Base-by-base conservation (phyloP, 2,329 filamentous ascomycete species). In the Alternaria ethzedia region DNA sequence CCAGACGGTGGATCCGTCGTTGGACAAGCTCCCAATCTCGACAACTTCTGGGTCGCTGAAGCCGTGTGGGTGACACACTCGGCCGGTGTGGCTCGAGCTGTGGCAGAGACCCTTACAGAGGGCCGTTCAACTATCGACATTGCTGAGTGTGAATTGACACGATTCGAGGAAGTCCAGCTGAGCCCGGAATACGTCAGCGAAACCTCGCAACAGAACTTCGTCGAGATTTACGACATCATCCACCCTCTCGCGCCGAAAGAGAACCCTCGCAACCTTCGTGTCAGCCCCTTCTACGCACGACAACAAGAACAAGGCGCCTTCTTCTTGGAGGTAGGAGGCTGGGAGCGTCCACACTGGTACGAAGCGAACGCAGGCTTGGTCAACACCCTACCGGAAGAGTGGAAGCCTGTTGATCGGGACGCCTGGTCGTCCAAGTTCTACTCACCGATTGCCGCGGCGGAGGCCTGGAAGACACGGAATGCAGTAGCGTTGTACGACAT, bases 61-160 rank as follows among this genome's bases (percentile, higher is more conserved):
- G 88, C 88, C 6, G 87, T 90, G 0, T 90, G 88, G 88, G 88
- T 90, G 1, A 90, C 88, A 17, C 88, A 90, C 66, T 89, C 88
- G 0, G 87, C 87, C 0, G 88, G 88, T 23, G 85, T 90, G 2
- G 88, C 88, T 9, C 84, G 86, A 25, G 87, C 88, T 0, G 72
- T 90, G 1, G 88, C 88, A 0, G 83, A 90, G 70, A 71, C 88
- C 0, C 78, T 90, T 25, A 89, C 87, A 0, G 82, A 81, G 1
- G 88, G 88, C 3, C 81, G 80, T 23, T 88, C 87, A 0, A 75
- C 82, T 5, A 82, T 89, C 32, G 87, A 90, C 55, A 78, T 90
- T 5, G 79, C 85, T 3, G 88, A 88, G 44, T 88, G 87, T 67
- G 87, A 89, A 43, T 75, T 90, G 0, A 81, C 83, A 2, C 86